Conservation (phyloP, 2,329 filamentous ascomycete genomes). For the Penicillium sp. region DNA sequence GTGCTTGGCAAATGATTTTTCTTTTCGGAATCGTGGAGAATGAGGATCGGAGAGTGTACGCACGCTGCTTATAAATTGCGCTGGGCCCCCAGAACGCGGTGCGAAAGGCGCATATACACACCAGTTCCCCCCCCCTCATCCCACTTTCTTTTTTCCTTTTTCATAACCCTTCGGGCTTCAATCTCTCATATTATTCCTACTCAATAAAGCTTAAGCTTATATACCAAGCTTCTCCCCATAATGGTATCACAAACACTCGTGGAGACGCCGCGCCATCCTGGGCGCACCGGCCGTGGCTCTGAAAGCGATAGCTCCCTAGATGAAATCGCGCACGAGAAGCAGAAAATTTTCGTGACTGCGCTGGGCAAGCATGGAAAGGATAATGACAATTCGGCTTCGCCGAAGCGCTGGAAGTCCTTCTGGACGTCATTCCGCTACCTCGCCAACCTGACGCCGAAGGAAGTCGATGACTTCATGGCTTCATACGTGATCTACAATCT, state of each 20-base stretch:
- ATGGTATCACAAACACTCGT: slow-evolving; percentile 27
- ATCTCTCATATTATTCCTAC: neutral
- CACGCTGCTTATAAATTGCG: slow-evolving; percentile 28
- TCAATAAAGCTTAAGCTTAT: slow-evolving; percentile 4
- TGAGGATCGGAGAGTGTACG: slow-evolving; percentile 11
- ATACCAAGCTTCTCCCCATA: slow-evolving; percentile 9
- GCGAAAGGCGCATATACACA: slow-evolving; percentile 10
- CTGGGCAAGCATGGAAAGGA: slow-evolving; percentile 30
- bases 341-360: slow-evolving; percentile 22
- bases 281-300: slow-evolving; percentile 24
- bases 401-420: slow-evolving; percentile 57
- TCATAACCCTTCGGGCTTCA: neutral
- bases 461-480: slow-evolving; percentile 61
- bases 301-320: slow-evolving; percentile 31
- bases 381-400: slow-evolving; percentile 51
- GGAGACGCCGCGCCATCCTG: slow-evolving; percentile 24
- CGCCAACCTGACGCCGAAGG: slow-evolving; percentile 52
- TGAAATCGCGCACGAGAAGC: slow-evolving; percentile 30
- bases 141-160: slow-evolving; percentile 4
- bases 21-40: slow-evolving; percentile 19
- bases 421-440: slow-evolving; percentile 57
- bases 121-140: neutral
- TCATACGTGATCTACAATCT: slow-evolving; percentile 62
- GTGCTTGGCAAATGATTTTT: slow-evolving; percentile 18
- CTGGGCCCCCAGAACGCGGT: slow-evolving; percentile 14